Evolutionary conservation across 2,329 filamentous ascomycete genomes (phyloP).

Genomic region (Talaromyces atroroseus): DNA sequence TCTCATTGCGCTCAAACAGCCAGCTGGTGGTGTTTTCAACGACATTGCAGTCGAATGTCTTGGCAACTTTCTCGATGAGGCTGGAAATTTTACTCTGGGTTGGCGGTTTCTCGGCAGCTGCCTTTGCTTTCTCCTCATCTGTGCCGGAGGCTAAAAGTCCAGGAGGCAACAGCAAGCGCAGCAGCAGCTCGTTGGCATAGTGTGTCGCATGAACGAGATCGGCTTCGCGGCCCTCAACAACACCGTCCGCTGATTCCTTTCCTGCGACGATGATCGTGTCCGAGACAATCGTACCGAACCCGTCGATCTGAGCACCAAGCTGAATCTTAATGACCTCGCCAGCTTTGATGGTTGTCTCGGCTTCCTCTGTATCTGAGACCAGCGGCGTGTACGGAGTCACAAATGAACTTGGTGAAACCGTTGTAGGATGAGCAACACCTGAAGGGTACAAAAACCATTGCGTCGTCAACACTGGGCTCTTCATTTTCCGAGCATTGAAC

Average conservation of each 20-base stretch:
- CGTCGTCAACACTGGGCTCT: constrained; percentile 18
- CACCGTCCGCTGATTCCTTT: constrained; percentile 56
- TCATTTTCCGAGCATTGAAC: neutral
- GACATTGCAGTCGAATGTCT: constrained; percentile 83
- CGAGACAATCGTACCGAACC: constrained; percentile 93
- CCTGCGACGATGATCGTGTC: constrained; percentile 74
- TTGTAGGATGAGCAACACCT: constrained; percentile 91
- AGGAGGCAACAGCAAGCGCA: constrained; percentile 87
- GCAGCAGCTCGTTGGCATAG: constrained; percentile 91
- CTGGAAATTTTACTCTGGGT: constrained; percentile 81
- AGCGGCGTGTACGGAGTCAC: constrained; percentile 96
- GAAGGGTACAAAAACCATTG: neutral
- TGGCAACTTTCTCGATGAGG: constrained; percentile 84
- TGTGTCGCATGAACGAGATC: constrained; percentile 86
- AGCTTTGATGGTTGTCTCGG: constrained; percentile 69
- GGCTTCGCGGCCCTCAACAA: constrained; percentile 69
- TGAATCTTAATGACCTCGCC: constrained; percentile 95
- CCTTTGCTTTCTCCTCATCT: constrained; percentile 94
- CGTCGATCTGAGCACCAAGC: constrained; percentile 97
- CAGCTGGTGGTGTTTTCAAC: constrained; percentile 98
- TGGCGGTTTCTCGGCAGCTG: constrained; percentile 71
- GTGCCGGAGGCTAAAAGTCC: constrained; percentile 75
- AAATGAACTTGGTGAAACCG: constrained; percentile 87
- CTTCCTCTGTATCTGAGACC: constrained; percentile 78
- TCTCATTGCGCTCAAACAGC: constrained; percentile 94